Evolutionary conservation across 768 basidiomycete genomes (phyloP).

Genomic region (Leccinum disarticulatum): DNA sequence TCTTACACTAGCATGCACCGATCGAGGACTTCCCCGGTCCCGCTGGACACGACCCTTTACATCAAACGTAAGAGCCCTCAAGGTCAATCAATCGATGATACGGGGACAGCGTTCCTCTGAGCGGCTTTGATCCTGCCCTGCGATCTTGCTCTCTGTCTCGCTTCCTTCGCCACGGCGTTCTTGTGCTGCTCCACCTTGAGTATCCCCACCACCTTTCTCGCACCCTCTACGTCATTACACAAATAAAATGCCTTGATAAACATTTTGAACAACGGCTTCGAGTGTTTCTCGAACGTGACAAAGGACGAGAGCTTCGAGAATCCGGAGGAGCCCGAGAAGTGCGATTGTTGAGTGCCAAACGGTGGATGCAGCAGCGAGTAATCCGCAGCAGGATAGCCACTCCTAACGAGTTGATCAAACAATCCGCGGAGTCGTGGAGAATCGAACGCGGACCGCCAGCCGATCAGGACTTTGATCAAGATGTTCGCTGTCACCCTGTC

Average conservation of each 20-base stretch:
- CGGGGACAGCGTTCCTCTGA: constrained; percentile 1
- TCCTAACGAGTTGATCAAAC: constrained; percentile 63
- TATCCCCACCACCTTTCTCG: constrained; percentile 53
- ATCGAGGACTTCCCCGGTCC: neutral
- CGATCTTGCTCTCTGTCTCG: constrained; percentile 20
- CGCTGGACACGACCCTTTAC: neutral
- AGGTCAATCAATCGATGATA: constrained; percentile 9
- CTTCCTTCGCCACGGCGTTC: constrained; percentile 10
- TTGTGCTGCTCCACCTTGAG: constrained; percentile 42
- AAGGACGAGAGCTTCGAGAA: constrained; percentile 40
- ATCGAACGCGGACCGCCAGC: constrained; percentile 48
- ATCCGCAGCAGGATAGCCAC: constrained; percentile 52
- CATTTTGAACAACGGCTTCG: constrained; percentile 70
- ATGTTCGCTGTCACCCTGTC: constrained; percentile 75
- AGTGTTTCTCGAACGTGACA: constrained; percentile 57
- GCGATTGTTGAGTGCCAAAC: constrained; percentile 40
- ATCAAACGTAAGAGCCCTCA: neutral
- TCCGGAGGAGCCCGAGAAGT: constrained; percentile 16
- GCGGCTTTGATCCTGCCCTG: constrained; percentile 20
- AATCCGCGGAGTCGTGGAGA: constrained; percentile 45
- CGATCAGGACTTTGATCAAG: constrained; percentile 57
- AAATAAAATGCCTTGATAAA: constrained; percentile 65
- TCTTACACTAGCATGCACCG: neutral
- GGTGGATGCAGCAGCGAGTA: constrained; percentile 38
- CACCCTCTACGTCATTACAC: constrained; percentile 53